A percentile compares a stretch with the other conserved stretches of the same genome.
phyloP scores from a whole-genome alignment of 208 protist species.

The Porcisia deanei region DNA sequence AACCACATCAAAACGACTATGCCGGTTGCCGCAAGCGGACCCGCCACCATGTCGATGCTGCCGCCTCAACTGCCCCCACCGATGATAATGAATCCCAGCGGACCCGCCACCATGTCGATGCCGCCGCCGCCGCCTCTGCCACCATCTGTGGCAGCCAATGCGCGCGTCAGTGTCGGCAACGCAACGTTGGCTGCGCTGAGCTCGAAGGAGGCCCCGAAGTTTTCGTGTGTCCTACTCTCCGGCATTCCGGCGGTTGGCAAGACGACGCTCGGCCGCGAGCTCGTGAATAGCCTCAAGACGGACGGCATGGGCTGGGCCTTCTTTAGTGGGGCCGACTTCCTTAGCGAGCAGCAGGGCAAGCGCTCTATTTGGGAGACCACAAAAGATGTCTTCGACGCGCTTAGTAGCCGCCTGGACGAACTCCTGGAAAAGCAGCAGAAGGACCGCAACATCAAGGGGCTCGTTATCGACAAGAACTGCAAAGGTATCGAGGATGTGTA shows the following conservation, averaged over 20 bases:
- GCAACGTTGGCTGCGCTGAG: constrained; percentile 61
- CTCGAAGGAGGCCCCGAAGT: constrained; percentile 87
- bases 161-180: constrained; percentile 74
- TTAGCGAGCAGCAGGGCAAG: constrained; percentile 46
- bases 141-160: constrained; percentile 18
- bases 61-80: background rate
- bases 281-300: constrained; percentile 69
- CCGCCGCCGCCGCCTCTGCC: constrained; percentile 11
- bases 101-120: constrained; percentile 5
- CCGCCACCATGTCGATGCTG: background rate
- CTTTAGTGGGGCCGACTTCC: constrained; percentile 85
- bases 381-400: constrained; percentile 77
- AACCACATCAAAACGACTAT: background rate
- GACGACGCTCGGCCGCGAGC: constrained; percentile 73
- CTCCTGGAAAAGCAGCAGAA: constrained; percentile 64
- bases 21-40: background rate
- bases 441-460: constrained; percentile 70
- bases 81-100: background rate
- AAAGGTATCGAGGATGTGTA: constrained; percentile 85
- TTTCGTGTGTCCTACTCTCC: constrained; percentile 82
- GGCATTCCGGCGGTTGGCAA: constrained; percentile 80
- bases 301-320: constrained; percentile 84
- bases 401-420: constrained; percentile 77
- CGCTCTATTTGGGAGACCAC: constrained; percentile 75
- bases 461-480: constrained; percentile 90